Percentiles rank a stretch among this genome's conserved stretches.
Conservation (phyloP, 1,284 basidiomycete genomes). For the Pulveroboletus sp. region DNA sequence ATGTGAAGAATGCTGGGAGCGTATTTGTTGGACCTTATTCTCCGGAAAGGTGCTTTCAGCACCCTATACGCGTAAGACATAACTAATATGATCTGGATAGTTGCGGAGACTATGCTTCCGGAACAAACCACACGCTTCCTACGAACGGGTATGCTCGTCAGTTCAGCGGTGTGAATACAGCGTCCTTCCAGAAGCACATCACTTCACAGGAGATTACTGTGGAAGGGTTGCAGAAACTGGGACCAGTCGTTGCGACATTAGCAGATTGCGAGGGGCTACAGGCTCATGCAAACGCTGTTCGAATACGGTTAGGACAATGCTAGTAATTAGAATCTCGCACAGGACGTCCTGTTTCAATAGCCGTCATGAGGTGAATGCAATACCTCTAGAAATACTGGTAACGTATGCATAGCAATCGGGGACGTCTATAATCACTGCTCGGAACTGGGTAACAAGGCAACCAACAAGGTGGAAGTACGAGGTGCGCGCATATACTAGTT, state of each 20-base stretch:
- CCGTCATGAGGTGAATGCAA: neutral
- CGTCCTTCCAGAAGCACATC: constrained; percentile 98
- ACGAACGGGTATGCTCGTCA: constrained; percentile 96
- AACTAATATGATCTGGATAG: constrained; percentile 38
- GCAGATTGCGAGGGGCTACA: constrained; percentile 95
- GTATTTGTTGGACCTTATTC: constrained; percentile 95
- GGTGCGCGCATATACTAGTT: constrained; percentile 46
- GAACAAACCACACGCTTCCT: constrained; percentile 96
- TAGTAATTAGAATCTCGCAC: constrained; percentile 3
- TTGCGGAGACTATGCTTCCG: constrained; percentile 97
- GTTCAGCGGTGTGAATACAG: constrained; percentile 96
- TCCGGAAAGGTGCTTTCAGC: constrained; percentile 71
- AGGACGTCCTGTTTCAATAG: neutral
- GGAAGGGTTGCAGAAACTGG: constrained; percentile 76
- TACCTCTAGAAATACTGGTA: constrained; percentile 17
- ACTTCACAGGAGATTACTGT: constrained; percentile 90
- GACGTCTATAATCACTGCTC: constrained; percentile 23
- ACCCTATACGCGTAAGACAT: neutral
- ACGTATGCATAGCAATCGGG: constrained; percentile 7
- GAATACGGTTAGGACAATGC: constrained; percentile 51
- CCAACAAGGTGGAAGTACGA: constrained; percentile 8
- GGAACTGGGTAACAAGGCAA: constrained; percentile 10
- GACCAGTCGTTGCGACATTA: constrained; percentile 86
- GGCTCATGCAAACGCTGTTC: constrained; percentile 90
- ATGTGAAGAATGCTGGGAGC: constrained; percentile 89